phyloP scores from a whole-genome alignment of 176 grass and related monocot species.

The Alopecurus myosuroides region DNA sequence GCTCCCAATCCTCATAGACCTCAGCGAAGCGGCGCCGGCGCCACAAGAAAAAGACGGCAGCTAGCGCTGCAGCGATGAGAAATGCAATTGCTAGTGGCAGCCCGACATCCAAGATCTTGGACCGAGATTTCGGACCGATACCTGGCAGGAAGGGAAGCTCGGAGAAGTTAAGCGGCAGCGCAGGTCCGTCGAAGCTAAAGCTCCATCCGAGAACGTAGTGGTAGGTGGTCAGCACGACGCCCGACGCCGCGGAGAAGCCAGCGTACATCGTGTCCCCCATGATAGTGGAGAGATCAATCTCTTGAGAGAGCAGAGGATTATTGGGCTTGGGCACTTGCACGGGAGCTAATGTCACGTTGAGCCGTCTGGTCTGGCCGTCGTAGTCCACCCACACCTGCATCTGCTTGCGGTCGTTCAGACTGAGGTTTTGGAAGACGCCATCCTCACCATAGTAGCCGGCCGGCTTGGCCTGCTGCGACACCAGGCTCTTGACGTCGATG shows the following conservation, averaged over 20 bases:
- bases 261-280: conserved; percentile 1
- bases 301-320: neutral
- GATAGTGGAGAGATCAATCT: conserved; percentile 14
- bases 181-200: conserved; percentile 10
- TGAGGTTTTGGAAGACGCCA: neutral
- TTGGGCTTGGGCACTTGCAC: neutral
- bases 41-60: neutral
- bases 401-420: neutral
- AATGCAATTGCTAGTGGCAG: neutral
- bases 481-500: conserved; percentile 56
- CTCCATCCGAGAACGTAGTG: conserved; percentile 43
- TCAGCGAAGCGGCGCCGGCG: neutral
- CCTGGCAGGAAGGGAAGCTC: conserved; percentile 11
- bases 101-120: neutral
- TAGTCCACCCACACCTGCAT: conserved; percentile 41
- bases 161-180: neutral
- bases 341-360: neutral
- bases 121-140: neutral
- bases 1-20: conserved; percentile 34
- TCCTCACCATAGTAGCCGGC: conserved; percentile 1
- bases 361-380: neutral
- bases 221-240: neutral
- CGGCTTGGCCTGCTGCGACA: neutral
- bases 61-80: neutral
- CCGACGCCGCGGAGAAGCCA: conserved; percentile 21